Evolutionary conservation across 345 rosid genomes (phyloP).

Genomic region (Gossypium sturtianum): DNA sequence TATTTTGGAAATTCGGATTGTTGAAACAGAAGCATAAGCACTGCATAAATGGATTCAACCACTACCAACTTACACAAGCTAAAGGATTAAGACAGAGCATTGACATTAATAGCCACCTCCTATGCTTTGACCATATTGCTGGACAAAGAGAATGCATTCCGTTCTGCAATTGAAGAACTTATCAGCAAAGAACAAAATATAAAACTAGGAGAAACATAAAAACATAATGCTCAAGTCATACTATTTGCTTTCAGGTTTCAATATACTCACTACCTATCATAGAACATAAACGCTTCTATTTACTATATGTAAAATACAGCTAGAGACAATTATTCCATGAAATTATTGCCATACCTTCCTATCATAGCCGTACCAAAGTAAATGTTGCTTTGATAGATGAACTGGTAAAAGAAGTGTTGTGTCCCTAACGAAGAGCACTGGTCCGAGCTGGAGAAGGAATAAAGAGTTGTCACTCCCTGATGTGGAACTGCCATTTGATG

Average conservation of each 20-base stretch:
- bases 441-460: conserved; percentile 93
- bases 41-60: neutral
- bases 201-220: neutral
- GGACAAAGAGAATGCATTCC: conserved; percentile 98
- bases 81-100: conserved; percentile 91
- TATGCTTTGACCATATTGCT: conserved; percentile 93
- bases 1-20: neutral
- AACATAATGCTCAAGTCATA: neutral
- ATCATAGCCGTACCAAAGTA: conserved; percentile 98
- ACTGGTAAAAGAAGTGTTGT: conserved; percentile 84
- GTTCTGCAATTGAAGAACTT: conserved; percentile 43
- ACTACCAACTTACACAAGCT: conserved; percentile 63
- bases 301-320: neutral
- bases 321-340: neutral
- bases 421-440: conserved; percentile 80
- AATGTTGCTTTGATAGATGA: conserved; percentile 89
- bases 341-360: conserved; percentile 58
- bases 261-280: neutral
- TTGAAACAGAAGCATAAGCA: neutral
- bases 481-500: conserved; percentile 59
- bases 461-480: conserved; percentile 67
- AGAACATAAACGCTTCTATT: neutral
- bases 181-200: neutral
- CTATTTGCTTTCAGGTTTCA: neutral
- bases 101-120: conserved; percentile 97